These are phyloP conservation scores for Rhizophagus prolifer DNA, from an alignment of 192 early-diverging fungal genomes.

Conservation along the genomic window DNA sequence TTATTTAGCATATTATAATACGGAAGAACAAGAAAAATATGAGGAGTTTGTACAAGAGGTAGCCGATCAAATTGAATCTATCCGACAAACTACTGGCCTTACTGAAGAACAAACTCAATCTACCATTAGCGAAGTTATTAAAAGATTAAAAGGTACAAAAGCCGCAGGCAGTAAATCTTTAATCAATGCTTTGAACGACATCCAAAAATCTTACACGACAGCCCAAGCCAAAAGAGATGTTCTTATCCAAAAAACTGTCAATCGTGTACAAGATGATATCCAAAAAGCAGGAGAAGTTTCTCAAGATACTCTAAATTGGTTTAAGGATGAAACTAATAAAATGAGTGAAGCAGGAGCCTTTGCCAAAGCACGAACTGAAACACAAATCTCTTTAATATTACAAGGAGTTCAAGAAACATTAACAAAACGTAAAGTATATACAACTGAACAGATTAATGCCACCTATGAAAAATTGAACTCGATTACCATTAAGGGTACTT, in stretches of 20 bases:
- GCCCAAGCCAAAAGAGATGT: slow-evolving; percentile 1
- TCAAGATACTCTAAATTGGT: slow-evolving; percentile 21
- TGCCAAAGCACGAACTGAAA: slow-evolving; percentile 13
- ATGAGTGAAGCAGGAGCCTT: neutral
- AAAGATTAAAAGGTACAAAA: neutral
- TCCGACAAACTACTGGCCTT: neutral
- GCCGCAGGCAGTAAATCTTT: neutral
- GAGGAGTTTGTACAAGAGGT: neutral
- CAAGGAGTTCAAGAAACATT: slow-evolving; percentile 14
- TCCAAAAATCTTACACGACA: neutral
- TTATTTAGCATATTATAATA: neutral
- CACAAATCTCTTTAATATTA: slow-evolving; percentile 12
- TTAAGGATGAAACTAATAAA: slow-evolving; percentile 18
- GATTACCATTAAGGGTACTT: neutral
- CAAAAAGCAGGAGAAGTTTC: neutral
- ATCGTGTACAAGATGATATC: slow-evolving; percentile 6
- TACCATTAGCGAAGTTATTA: neutral
- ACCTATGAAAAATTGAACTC: neutral
- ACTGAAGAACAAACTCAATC: slow-evolving; percentile 17
- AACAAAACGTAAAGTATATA: neutral
- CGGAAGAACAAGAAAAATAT: neutral
- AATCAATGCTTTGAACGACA: neutral
- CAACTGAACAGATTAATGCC: neutral
- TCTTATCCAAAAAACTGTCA: slow-evolving; percentile 4
- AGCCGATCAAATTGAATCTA: neutral